Evolutionary conservation across 805 yeast genomes (phyloP), one percentile per base, ranked within the genome.

Genomic region (Ogataea methanolica): DNA sequence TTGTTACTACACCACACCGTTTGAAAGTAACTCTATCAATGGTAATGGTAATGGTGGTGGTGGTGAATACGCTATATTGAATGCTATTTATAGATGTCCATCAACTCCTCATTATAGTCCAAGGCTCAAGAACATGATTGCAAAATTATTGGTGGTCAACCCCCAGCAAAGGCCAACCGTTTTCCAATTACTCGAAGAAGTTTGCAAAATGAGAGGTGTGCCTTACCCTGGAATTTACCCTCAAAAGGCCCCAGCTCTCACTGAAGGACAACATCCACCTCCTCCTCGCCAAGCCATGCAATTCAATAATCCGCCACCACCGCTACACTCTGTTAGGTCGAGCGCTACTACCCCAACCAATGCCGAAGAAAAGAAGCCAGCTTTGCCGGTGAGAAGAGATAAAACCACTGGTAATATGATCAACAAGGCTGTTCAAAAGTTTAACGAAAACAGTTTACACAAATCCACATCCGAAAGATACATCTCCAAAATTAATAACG

Each of bases 1-100:
- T 42, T 85, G 94, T 59, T 87, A 84, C 63, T 87, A 84, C 57
- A 86, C 88, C 0, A 87, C 96, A 0, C 96, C 96, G 0, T 87
- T 87, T 60, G 96, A 87, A 63, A 69, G 66, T 31, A 69, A 71
- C 40, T 51, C 67, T 7, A 66, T 67, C 42, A 67, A 67, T 51
- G 67, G 68, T 11, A 60, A 57, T 39, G 62, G 61, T 3, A 59
- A 63, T 40, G 70, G 60, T 14, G 67, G 65, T 17, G 73, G 73
- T 16, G 83, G 82, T 21, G 91, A 86, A 54, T 60, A 68, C 36
- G 85, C 84, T 40, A 86, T 87, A 26, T 58, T 85, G 43, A 74
- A 78, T 50, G 80, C 85, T 16, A 65, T 72, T 22, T 77, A 71
- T 50, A 72, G 76, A 16, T 78, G 74, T 46, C 84, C 83, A 6